Evolutionary conservation across 176 grass and related monocot species (phyloP).

Genomic region (Aegilops tauschii): DNA sequence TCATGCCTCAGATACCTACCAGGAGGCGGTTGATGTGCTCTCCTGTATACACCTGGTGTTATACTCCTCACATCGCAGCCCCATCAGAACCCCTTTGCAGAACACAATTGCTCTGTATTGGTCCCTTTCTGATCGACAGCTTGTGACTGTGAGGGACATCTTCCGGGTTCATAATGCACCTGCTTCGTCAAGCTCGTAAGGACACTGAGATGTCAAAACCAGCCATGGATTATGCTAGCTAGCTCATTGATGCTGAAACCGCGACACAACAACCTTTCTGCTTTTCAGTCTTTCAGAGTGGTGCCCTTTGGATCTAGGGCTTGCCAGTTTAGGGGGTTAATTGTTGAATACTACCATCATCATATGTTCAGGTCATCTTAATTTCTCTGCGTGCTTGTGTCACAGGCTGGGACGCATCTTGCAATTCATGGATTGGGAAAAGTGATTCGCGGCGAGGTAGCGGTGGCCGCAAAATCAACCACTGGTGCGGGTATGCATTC

Average conservation of each 20-base stretch:
- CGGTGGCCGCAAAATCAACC: not conserved
- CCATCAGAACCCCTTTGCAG: slow-evolving; percentile 51
- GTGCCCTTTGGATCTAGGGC: too few species aligned
- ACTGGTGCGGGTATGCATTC: not conserved
- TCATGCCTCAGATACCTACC: slow-evolving; percentile 62
- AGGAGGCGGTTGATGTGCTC: slow-evolving; percentile 64
- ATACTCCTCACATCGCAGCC: slow-evolving; percentile 47
- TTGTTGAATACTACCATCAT: not conserved
- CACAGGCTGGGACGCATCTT: not conserved
- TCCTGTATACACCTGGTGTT: slow-evolving; percentile 42
- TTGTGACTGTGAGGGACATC: slow-evolving; percentile 58
- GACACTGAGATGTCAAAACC: slow-evolving; percentile 9
- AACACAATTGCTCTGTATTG: slow-evolving; percentile 79
- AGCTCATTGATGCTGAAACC: too few species aligned
- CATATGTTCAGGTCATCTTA: not conserved
- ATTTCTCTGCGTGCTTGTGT: not conserved
- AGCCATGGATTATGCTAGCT: not conserved
- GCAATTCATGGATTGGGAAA: not conserved
- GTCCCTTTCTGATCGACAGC: slow-evolving; percentile 56
- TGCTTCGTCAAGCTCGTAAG: slow-evolving; percentile 47
- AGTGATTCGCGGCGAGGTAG: not conserved
- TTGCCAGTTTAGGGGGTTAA: too few species aligned
- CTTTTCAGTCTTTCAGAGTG: not conserved
- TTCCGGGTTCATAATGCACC: slow-evolving; percentile 61
- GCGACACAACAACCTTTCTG: not conserved